A percentile compares a stretch with the other conserved stretches of the same genome.
phyloP scores from a whole-genome alignment of 768 basidiomycete species.

The Neoboletus subvelutipes region DNA sequence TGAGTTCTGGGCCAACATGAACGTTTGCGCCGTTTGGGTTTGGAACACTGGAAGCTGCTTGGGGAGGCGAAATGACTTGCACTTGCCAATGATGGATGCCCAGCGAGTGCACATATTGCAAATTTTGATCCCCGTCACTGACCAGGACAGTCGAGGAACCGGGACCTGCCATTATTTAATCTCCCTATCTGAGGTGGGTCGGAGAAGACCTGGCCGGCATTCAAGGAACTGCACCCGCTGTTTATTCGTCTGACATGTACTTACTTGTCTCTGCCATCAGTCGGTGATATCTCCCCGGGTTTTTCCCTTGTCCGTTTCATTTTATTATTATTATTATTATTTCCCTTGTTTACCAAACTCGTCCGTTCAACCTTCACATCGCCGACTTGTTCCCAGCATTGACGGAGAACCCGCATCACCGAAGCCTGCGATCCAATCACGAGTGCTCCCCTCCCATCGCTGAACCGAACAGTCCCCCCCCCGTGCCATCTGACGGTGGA shows the following conservation, averaged over 20 bases:
- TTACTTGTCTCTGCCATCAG: background rate
- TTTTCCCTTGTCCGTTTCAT: constrained; percentile 1
- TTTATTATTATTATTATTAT: constrained; percentile 5
- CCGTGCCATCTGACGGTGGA: background rate
- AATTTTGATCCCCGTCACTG: constrained; percentile 27
- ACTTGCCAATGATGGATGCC: constrained; percentile 4
- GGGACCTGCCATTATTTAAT: background rate
- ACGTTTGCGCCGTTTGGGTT: constrained; percentile 2
- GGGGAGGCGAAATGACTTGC: constrained; percentile 26
- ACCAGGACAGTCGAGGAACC: constrained; percentile 8
- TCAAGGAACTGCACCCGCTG: constrained; percentile 13
- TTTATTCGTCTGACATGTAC: background rate
- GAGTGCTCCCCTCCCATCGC: background rate
- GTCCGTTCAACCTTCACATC: constrained; percentile 20
- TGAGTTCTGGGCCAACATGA: constrained; percentile 10
- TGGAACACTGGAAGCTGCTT: constrained; percentile 4
- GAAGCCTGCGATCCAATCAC: constrained; percentile 17
- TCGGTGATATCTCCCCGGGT: constrained; percentile 11
- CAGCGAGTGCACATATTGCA: background rate
- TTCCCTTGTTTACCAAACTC: constrained; percentile 11
- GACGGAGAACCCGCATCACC: constrained; percentile 21
- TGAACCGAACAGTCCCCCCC: background rate
- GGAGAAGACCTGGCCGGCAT: constrained; percentile 11
- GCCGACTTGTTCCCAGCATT: constrained; percentile 11
- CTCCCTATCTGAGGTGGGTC: background rate